A percentile compares a stretch with the other conserved stretches of the same genome.
Conservation (phyloP, 1,284 basidiomycete species). For the Cryptococcus maquisensis region DNA sequence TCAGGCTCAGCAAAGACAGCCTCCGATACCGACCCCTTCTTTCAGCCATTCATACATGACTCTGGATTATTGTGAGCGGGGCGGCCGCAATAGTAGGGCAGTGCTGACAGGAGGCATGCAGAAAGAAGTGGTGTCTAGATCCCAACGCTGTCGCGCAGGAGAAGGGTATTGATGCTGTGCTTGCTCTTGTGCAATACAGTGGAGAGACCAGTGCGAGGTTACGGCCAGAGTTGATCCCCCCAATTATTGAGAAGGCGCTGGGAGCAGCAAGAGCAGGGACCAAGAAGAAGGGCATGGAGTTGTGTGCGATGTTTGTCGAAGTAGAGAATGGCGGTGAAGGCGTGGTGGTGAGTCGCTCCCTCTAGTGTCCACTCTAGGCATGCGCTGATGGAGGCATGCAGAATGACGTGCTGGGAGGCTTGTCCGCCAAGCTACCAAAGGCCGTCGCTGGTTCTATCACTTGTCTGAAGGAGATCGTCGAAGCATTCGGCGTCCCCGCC, state of each 20-base stretch:
- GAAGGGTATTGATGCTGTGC: slow-evolving; percentile 84
- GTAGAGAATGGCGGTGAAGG: slow-evolving; percentile 85
- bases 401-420: slow-evolving; percentile 77
- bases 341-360: slow-evolving; percentile 66
- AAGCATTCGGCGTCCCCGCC: slow-evolving; percentile 72
- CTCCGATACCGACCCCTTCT: slow-evolving; percentile 89
- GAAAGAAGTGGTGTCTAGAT: slow-evolving; percentile 85
- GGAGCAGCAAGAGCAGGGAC: slow-evolving; percentile 88
- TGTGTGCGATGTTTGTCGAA: slow-evolving; percentile 85
- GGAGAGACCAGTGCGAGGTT: slow-evolving; percentile 77
- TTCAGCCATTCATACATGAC: slow-evolving; percentile 74
- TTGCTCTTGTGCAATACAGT: slow-evolving; percentile 81
- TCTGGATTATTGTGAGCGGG: slow-evolving; percentile 35
- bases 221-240: slow-evolving; percentile 75
- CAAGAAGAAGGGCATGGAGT: slow-evolving; percentile 81
- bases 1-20: slow-evolving; percentile 80
- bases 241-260: slow-evolving; percentile 92
- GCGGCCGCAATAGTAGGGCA: background rate
- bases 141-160: slow-evolving; percentile 97
- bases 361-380: background rate
- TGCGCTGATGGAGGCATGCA: slow-evolving; percentile 40
- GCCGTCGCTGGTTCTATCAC: slow-evolving; percentile 75
- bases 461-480: slow-evolving; percentile 73
- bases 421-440: slow-evolving; percentile 93
- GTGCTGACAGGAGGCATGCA: slow-evolving; percentile 19